Percentiles rank a stretch among this genome's conserved stretches.
Conservation (phyloP, 1,139 yeast genomes). For the Citeromyces hawaiiensis region DNA sequence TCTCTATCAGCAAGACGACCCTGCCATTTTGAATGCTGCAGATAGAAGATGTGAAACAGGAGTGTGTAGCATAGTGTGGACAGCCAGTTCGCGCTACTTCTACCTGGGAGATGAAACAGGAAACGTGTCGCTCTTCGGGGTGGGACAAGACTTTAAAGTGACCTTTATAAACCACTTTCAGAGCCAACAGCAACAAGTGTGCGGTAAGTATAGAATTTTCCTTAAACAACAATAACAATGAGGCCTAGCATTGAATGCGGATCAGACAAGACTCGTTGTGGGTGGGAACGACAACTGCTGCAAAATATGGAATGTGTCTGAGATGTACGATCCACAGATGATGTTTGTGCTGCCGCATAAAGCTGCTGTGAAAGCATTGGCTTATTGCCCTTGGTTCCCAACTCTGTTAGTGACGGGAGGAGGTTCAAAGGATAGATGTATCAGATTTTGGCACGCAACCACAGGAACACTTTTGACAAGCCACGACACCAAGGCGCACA, state of each 20-base stretch:
- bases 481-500: conserved; percentile 51
- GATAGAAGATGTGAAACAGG: conserved; percentile 20
- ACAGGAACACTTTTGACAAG: conserved; percentile 58
- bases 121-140: conserved; percentile 30
- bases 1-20: conserved; percentile 22
- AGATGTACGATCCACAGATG: conserved; percentile 25
- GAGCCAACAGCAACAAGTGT: conserved; percentile 53
- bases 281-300: conserved; percentile 71
- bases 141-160: conserved; percentile 7
- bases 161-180: conserved; percentile 19
- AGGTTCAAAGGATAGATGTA: conserved; percentile 59
- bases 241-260: conserved; percentile 42
- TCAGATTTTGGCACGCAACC: conserved; percentile 72
- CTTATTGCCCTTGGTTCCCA: conserved; percentile 72
- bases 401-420: conserved; percentile 72
- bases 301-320: conserved; percentile 47
- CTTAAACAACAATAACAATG: conserved; percentile 6
- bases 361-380: conserved; percentile 75
- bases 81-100: conserved; percentile 27
- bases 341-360: conserved; percentile 39
- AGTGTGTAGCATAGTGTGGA: conserved; percentile 55
- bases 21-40: conserved; percentile 8
- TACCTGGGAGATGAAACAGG: conserved; percentile 66
- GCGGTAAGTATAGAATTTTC: conserved; percentile 29
- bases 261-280: conserved; percentile 38